Evolutionary conservation across 2,329 filamentous ascomycete species (phyloP), one percentile per base, ranked within the genome.

Genomic region (Oidium heveae): DNA sequence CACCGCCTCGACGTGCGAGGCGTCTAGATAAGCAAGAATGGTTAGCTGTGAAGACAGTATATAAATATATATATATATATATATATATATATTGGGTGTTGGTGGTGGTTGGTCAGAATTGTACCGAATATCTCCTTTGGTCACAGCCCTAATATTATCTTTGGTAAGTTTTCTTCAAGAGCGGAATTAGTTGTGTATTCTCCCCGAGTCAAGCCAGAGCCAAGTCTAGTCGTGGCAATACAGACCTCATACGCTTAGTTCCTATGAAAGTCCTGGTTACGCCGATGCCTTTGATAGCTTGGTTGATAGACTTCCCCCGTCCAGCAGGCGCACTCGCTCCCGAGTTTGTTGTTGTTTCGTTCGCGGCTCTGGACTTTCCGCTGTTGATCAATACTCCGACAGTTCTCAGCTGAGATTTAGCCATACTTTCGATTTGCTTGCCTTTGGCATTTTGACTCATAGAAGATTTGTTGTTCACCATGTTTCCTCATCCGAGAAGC

Each of bases 1-100:
- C 80, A 0, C 84, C 84, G 1, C 84, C 84, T 7, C 84, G 77
- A 6, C 84, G 76, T 1, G 84, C 84, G 0, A 89, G 67, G 43
- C 84, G 79, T 59, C 82, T 61, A 43, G 12, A 16, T 37, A 53
- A 28, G 32, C 32, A 37, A n/a, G n/a, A 18, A 39, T 15, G 3
- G 15, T 34, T 15, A 12, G 20, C 9, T 33, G 28, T 28, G 43
- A 28, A 28, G n/a, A n/a, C n/a, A n/a, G n/a, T n/a, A n/a, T n/a
- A n/a, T n/a, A n/a, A n/a, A n/a, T n/a, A n/a, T n/a, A n/a, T n/a
- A n/a, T n/a, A n/a, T n/a, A n/a, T n/a, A n/a, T n/a, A n/a, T n/a
- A n/a, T n/a, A n/a, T n/a, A n/a, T n/a, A n/a, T n/a, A n/a, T n/a
- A n/a, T n/a, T n/a, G n/a, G n/a, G n/a, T n/a, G n/a, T n/a, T n/a